Evolutionary conservation across 331 rosid species (phyloP), one percentile per base, ranked within the genome.

Genomic region (Pyrus hybrid): DNA sequence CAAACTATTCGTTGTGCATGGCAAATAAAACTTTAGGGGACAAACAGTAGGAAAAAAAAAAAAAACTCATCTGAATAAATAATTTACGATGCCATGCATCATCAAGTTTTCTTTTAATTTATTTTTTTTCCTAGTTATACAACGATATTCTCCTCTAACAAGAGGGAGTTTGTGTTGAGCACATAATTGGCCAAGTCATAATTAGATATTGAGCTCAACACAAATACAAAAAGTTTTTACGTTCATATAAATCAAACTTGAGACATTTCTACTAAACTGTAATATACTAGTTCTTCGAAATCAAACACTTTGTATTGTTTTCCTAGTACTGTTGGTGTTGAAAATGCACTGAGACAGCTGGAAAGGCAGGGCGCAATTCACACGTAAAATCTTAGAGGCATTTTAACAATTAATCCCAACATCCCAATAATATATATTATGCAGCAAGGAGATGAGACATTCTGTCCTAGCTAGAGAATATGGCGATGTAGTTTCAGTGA

Each of bases 341-440:
- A 25, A 71, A 71, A 56, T 71, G 13, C 76, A 20, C 0, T 25
- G 30, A 37, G 51, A 32, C 77, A 60, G 76, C 18, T 72, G 41
- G 26, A 72, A 72, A 60, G 77, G 68, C 18, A 41, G 28, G 13
- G 28, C 5, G 57, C 43, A 73, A 73, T 37, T 20, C 68, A 73
- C 77, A 73, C 68, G 63, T 22, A 60, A 60, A 73, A 73, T 37
- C 41, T 8, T 9, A 37, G 68, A 60, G 43, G 77, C n/a, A n/a
- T n/a, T 16, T 17, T 53, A 41, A 41, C 43, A 37, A 37, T 7
- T 6, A 60, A 57, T 57, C 54, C 23, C 25, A 60, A 18, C 8
- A 17, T 53, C 4, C 21, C 17, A 13, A 33, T 32, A 35, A 25
- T 23, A 60, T 58, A 22, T 61, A 16, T 72, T 16, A 17, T 25